phyloP scores from a whole-genome alignment of 306 rosid species.

The Pyrus betulifolia region DNA sequence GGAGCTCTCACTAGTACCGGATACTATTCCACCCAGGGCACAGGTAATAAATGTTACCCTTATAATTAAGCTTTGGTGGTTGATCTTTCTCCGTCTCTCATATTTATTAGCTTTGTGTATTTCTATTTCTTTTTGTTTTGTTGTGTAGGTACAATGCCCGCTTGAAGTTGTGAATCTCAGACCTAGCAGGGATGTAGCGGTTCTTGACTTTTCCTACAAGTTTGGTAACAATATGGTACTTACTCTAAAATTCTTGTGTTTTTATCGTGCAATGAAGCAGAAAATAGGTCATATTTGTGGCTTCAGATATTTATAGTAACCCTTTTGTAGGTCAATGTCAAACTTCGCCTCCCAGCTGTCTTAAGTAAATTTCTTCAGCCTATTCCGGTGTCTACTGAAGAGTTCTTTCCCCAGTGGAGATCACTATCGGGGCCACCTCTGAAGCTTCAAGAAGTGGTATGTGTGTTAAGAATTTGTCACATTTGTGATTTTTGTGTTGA shows the following conservation, averaged over 20 bases:
- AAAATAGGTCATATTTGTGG: constrained; percentile 3
- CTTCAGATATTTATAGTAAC: constrained; percentile 3
- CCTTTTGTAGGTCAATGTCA: constrained; percentile 61
- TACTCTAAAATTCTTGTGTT: constrained; percentile 6
- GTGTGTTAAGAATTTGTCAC: background rate
- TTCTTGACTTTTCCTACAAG: constrained; percentile 93
- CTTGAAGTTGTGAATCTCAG: constrained; percentile 82
- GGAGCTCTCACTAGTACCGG: constrained; percentile 92
- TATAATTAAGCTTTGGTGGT: background rate
- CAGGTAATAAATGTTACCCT: constrained; percentile 48
- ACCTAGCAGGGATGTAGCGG: constrained; percentile 97
- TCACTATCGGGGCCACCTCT: constrained; percentile 92
- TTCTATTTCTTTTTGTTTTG: constrained; percentile 4
- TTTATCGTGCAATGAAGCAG: constrained; percentile 6
- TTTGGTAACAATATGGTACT: constrained; percentile 75
- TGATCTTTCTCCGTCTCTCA: background rate
- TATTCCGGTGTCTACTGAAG: constrained; percentile 70
- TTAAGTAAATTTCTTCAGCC: constrained; percentile 91
- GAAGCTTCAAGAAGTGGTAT: constrained; percentile 99
- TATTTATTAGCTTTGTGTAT: background rate
- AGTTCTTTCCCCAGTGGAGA: constrained; percentile 97
- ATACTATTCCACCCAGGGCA: constrained; percentile 98
- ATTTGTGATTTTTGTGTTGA: constrained; percentile 4
- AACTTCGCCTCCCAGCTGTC: constrained; percentile 93
- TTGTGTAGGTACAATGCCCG: constrained; percentile 89